These are phyloP conservation scores for Penicillium pulvis DNA, from an alignment of 495 filamentous ascomycete genomes.

Conservation along the genomic window DNA sequence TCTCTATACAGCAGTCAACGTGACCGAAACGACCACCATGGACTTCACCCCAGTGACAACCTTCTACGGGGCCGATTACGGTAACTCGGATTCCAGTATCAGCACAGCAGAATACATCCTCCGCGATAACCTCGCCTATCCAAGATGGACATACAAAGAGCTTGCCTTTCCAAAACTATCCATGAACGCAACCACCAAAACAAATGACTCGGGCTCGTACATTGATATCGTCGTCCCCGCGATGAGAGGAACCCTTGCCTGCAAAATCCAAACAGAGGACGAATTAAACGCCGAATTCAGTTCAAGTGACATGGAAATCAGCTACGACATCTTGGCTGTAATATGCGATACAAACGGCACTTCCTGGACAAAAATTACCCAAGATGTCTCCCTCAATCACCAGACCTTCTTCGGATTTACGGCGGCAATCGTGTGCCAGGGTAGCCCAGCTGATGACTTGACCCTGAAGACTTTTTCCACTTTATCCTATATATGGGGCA, in stretches of 20 bases:
- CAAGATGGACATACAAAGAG: conserved; percentile 15
- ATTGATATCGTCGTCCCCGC: conserved; percentile 6
- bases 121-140: conserved; percentile 12
- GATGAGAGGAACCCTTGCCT: not conserved
- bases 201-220: not conserved
- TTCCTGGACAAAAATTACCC: not conserved
- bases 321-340: not conserved
- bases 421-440: not conserved
- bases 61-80: not conserved
- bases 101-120: conserved; percentile 6
- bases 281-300: not conserved
- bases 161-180: conserved; percentile 12
- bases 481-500: conserved; percentile 10
- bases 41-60: conserved; percentile 12
- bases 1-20: conserved; percentile 15
- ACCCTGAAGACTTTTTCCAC: too few species aligned
- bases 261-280: not conserved
- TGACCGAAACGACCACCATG: not conserved
- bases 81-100: not conserved
- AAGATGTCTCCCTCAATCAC: not conserved
- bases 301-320: not conserved
- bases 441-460: too few species aligned
- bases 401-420: not conserved
- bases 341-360: not conserved
- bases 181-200: not conserved